A percentile compares a stretch with the other conserved stretches of the same genome.
Evolutionary conservation across 2,329 filamentous ascomycete genomes (phyloP).

Genomic region (Trichoderma hamatum): DNA sequence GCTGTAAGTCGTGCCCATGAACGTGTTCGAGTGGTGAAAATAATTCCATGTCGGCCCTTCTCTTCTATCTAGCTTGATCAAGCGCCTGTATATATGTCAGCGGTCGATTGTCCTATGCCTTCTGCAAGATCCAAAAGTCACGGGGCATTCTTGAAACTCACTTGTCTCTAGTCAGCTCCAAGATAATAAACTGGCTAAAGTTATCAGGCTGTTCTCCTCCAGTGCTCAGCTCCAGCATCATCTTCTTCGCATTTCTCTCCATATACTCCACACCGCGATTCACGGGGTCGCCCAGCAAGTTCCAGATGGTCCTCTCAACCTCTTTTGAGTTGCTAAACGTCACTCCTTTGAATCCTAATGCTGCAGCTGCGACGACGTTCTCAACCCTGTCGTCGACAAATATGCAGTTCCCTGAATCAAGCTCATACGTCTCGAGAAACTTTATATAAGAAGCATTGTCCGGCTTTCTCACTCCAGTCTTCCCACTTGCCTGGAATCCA

Average conservation of each 20-base stretch:
- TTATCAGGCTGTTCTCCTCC: constrained; percentile 18
- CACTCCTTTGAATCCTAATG: background rate
- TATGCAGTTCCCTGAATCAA: background rate
- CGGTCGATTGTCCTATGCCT: background rate
- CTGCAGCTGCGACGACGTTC: background rate
- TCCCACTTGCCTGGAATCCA: background rate
- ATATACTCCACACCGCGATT: background rate
- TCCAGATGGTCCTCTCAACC: background rate
- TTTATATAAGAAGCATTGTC: background rate
- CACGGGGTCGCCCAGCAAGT: background rate
- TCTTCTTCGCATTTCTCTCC: background rate
- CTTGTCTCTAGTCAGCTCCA: background rate
- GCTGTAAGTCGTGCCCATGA: background rate
- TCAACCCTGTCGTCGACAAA: background rate
- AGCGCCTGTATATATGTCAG: background rate
- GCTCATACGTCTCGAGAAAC: background rate
- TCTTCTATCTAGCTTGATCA: background rate
- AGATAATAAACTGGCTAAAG: constrained; percentile 12
- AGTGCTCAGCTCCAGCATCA: background rate
- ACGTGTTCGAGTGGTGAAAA: background rate
- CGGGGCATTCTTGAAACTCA: background rate
- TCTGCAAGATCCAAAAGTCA: background rate
- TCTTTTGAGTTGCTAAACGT: background rate
- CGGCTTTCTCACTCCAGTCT: background rate
- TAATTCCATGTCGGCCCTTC: background rate